Evolutionary conservation across 495 filamentous ascomycete genomes (phyloP), one percentile per base, ranked within the genome.

Genomic region (Xylaria venustula): DNA sequence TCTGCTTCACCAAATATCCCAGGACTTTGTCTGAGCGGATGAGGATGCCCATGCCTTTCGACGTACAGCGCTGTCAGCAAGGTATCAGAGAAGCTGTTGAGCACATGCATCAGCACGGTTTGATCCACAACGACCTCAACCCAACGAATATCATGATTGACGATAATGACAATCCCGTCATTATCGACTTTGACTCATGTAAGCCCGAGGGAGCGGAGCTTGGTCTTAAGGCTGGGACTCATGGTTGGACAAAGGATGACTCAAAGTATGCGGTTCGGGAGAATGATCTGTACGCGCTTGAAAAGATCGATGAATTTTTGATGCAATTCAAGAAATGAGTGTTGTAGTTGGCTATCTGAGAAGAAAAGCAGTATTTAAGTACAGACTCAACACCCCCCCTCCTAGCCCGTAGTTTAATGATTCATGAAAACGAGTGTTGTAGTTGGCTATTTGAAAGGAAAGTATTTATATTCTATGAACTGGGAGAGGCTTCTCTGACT

Each of bases 181-280:
- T 80, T 22, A 73, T 77, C 34, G 76, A 80, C 66, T 80, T 80
- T 49, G 73, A 75, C 64, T 73, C 71, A 17, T 75, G 62, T 54
- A 64, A 68, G 52, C 19, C 14, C 9, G 58, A 75, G 32, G 67
- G 65, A 44, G 62, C 64, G 46, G 47, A 68, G 44, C 48, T 70
- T n/a, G 56, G 66, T 32, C 20, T 56, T 7, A 70, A 70, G 45
- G 45, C 44, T 34, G 62, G 67, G 19, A 67, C 65, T 26, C 22
- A 8, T 1, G 57, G 51, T 12, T 64, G 28, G 51, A 4, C 52
- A 15, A 7, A 9, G 14, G 15, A 15, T 20, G 17, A 3, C n/a
- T 7, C 6, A 15, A 40, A 40, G 3, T 40, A 40, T 15, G 37
- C 37, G 15, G 14, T 7, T 9, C 3, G 37, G 37, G 14, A 15